Conservation (phyloP, 768 basidiomycete species). For the Agaricus sinodeliciosus region DNA sequence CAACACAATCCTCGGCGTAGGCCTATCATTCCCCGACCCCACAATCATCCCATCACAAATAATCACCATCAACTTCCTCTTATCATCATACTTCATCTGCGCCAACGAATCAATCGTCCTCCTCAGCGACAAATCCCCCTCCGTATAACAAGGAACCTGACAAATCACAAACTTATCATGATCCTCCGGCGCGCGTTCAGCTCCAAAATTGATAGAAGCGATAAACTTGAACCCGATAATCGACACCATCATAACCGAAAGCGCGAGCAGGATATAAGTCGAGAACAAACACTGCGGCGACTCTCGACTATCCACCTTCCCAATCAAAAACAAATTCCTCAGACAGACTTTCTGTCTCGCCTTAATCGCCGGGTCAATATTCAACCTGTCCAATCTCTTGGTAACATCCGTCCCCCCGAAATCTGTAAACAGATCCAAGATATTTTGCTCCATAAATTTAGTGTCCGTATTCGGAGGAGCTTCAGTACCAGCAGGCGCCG, state of each 20-base stretch:
- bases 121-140: slow-evolving; percentile 82
- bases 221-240: slow-evolving; percentile 97
- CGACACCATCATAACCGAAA: slow-evolving; percentile 88
- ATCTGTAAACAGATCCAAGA: slow-evolving; percentile 72
- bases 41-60: slow-evolving; percentile 99
- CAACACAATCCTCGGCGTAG: slow-evolving; percentile 92
- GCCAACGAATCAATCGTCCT: slow-evolving; percentile 92
- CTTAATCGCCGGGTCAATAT: slow-evolving; percentile 54
- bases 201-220: slow-evolving; percentile 79
- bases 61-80: slow-evolving; percentile 88
- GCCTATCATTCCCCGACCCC: slow-evolving; percentile 92
- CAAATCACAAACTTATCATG: slow-evolving; percentile 98
- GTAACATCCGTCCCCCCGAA: slow-evolving; percentile 78
- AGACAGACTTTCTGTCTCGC: slow-evolving; percentile 79
- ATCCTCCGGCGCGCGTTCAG: slow-evolving; percentile 80
- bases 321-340: slow-evolving; percentile 88
- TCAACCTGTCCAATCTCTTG: slow-evolving; percentile 57
- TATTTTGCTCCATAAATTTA: slow-evolving; percentile 64
- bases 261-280: slow-evolving; percentile 81
- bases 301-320: slow-evolving; percentile 87
- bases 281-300: slow-evolving; percentile 90
- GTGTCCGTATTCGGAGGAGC: slow-evolving; percentile 34
- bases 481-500: slow-evolving; percentile 39
- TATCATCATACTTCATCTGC: slow-evolving; percentile 95
- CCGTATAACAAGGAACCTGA: slow-evolving; percentile 98